Evolutionary conservation across 768 basidiomycete species (phyloP).

Genomic region (Lactifluus volemus): DNA sequence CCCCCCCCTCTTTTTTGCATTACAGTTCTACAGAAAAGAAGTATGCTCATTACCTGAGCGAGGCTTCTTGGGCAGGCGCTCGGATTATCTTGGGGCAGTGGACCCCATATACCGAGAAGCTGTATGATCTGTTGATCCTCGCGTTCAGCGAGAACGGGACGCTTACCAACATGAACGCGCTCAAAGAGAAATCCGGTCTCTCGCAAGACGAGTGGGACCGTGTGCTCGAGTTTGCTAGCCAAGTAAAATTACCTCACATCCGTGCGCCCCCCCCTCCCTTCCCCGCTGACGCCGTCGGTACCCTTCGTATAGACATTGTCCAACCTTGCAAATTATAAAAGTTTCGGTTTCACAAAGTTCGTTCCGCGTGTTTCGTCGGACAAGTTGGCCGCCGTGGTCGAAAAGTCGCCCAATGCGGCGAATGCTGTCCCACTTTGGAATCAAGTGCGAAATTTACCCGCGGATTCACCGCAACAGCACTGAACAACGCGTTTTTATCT

Average conservation of each 20-base stretch:
- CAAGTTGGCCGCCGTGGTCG: conserved; percentile 57
- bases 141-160: conserved; percentile 55
- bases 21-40: conserved; percentile 63
- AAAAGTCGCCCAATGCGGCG: conserved; percentile 48
- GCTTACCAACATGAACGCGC: conserved; percentile 44
- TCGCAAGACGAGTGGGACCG: conserved; percentile 56
- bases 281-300: not conserved
- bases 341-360: conserved; percentile 83
- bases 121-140: conserved; percentile 65
- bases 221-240: conserved; percentile 61
- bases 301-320: conserved; percentile 35
- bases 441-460: conserved; percentile 33
- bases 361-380: conserved; percentile 56
- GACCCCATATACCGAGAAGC: conserved; percentile 58
- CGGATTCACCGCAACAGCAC: not conserved
- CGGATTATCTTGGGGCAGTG: conserved; percentile 80
- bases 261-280: not conserved
- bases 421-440: conserved; percentile 55
- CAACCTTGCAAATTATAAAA: conserved; percentile 68
- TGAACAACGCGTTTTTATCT: too few species aligned
- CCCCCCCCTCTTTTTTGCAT: not conserved
- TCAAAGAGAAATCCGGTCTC: conserved; percentile 49
- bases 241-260: conserved; percentile 34
- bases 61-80: conserved; percentile 79
- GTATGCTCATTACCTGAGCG: conserved; percentile 63